These are phyloP conservation scores for Candida boidinii DNA, from an alignment of 805 yeast genomes.

Conservation along the genomic window DNA sequence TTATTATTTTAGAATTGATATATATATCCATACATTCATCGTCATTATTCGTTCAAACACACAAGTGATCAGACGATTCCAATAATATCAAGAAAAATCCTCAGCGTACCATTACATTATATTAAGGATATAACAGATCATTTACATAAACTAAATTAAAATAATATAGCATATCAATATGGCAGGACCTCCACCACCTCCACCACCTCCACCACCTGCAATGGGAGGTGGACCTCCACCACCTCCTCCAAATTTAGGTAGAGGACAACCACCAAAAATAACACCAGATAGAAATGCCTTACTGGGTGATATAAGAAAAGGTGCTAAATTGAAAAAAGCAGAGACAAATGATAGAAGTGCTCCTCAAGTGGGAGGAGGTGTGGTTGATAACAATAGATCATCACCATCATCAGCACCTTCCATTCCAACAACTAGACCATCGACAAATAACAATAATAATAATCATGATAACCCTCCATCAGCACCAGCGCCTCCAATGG, in stretches of 20 bases:
- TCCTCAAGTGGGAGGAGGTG: slow-evolving; percentile 37
- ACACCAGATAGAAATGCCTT: slow-evolving; percentile 43
- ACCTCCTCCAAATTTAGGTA: too few species aligned
- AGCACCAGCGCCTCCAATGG: slow-evolving; percentile 21
- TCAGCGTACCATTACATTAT: too few species aligned
- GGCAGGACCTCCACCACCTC: slow-evolving; percentile 38
- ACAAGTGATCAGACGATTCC: too few species aligned
- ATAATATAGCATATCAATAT: too few species aligned
- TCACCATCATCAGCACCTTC: slow-evolving; percentile 20
- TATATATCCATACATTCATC: too few species aligned
- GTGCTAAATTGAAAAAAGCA: slow-evolving; percentile 50
- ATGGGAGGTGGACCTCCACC: slow-evolving; percentile 25
- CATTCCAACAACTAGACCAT: slow-evolving; percentile 8
- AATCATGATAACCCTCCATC: slow-evolving; percentile 9
- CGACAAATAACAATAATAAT: slow-evolving; percentile 3
- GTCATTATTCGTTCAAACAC: too few species aligned
- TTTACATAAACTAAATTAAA: too few species aligned
- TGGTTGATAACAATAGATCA: slow-evolving; percentile 10
- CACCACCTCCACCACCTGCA: slow-evolving; percentile 39
- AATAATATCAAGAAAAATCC: too few species aligned
- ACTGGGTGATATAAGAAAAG: slow-evolving; percentile 78
- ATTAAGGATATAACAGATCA: too few species aligned
- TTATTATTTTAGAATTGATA: too few species aligned
- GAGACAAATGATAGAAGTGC: slow-evolving; percentile 60
- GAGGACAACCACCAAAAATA: slow-evolving; percentile 16